phyloP scores from a whole-genome alignment of 495 filamentous ascomycete species.

The Trichoderma orchidacearum region DNA sequence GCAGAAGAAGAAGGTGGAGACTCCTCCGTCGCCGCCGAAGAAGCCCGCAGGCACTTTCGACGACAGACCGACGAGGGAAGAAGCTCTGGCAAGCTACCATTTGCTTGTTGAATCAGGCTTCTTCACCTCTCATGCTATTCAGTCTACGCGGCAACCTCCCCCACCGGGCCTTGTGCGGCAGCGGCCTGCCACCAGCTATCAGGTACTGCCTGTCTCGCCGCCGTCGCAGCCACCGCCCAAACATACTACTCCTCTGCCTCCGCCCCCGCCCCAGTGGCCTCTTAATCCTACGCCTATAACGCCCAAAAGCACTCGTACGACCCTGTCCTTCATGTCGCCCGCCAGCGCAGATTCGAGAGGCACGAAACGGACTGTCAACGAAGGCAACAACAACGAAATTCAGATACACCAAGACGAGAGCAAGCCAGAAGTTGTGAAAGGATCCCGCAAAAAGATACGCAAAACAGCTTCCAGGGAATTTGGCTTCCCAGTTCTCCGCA shows the following conservation, averaged over 20 bases:
- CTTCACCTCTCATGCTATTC: slow-evolving; percentile 32
- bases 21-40: slow-evolving; percentile 5
- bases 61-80: slow-evolving; percentile 26
- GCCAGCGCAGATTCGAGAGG: slow-evolving; percentile 7
- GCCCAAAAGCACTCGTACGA: background rate
- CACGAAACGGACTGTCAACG: slow-evolving; percentile 12
- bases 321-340: background rate
- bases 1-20: slow-evolving; percentile 10
- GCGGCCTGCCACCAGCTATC: slow-evolving; percentile 6
- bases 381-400: slow-evolving; percentile 2
- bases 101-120: slow-evolving; percentile 30
- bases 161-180: background rate
- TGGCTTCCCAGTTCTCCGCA: slow-evolving; percentile 4
- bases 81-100: slow-evolving; percentile 30
- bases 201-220: background rate
- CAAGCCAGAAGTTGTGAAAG: slow-evolving; percentile 3
- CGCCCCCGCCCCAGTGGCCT: slow-evolving; percentile 1
- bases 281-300: background rate
- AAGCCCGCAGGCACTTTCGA: background rate
- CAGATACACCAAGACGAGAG: slow-evolving; percentile 7
- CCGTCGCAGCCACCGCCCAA: slow-evolving; percentile 4
- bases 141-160: slow-evolving; percentile 26
- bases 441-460: slow-evolving; percentile 22
- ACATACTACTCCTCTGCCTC: slow-evolving; percentile 1
- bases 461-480: slow-evolving; percentile 3